Conservation (phyloP, 306 rosid genomes). For the Castanea mollissima region DNA sequence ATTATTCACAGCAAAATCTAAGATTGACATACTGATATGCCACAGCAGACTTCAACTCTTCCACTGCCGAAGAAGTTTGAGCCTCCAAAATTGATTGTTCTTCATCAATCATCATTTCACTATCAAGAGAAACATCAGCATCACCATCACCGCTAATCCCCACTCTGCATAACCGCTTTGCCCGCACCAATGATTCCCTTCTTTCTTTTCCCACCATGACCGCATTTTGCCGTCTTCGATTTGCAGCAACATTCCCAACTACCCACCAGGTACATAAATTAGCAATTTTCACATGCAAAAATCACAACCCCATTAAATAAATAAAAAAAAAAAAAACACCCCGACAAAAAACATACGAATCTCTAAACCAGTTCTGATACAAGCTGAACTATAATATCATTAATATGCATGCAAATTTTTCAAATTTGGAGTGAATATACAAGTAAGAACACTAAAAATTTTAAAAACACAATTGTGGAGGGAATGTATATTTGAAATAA, state of each 20-base stretch:
- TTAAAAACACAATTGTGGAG: too few species aligned
- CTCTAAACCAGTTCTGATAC: too few species aligned
- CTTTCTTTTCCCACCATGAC: constrained; percentile 76
- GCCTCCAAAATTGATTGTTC: constrained; percentile 77
- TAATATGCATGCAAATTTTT: too few species aligned
- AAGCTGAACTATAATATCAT: too few species aligned
- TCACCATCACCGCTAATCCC: constrained; percentile 43
- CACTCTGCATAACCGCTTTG: constrained; percentile 80
- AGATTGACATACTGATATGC: constrained; percentile 63
- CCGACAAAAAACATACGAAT: too few species aligned
- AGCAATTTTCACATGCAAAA: constrained; percentile 11
- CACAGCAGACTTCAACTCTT: constrained; percentile 64
- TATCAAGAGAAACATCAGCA: constrained; percentile 30
- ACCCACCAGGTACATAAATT: constrained; percentile 19
- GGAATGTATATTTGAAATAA: too few species aligned
- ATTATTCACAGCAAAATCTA: background rate
- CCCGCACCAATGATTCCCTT: constrained; percentile 74
- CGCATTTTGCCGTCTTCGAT: constrained; percentile 71
- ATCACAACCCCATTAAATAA: background rate
- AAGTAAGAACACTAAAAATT: too few species aligned
- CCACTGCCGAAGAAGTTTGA: constrained; percentile 73
- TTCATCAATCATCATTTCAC: constrained; percentile 72
- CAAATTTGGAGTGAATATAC: too few species aligned
- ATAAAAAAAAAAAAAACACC: background rate
- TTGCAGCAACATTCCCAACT: constrained; percentile 79